Base-by-base conservation (phyloP, 2,329 filamentous ascomycete genomes). In the Calonectria leucothoes region DNA sequence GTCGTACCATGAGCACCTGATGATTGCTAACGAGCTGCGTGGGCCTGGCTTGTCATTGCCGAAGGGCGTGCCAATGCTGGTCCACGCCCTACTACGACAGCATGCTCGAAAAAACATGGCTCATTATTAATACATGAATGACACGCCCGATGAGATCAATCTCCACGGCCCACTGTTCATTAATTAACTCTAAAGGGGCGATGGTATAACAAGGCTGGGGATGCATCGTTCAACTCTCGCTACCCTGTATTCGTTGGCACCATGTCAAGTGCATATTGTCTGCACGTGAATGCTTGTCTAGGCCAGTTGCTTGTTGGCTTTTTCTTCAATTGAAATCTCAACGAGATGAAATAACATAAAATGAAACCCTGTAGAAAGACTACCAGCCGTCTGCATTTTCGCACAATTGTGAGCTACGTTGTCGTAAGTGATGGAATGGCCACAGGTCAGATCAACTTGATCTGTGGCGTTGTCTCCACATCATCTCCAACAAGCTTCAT, bases 321-420 rank as follows among this genome's bases (percentile, higher is more conserved):
- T n/a, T n/a, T n/a, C n/a, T n/a, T n/a, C n/a, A n/a, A n/a, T n/a
- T n/a, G n/a, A n/a, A n/a, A n/a, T n/a, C n/a, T n/a, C n/a, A n/a
- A n/a, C n/a, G n/a, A n/a, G n/a, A n/a, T n/a, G n/a, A n/a, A n/a
- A n/a, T n/a, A n/a, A n/a, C n/a, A n/a, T n/a, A n/a, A n/a, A n/a
- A n/a, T n/a, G n/a, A n/a, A n/a, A n/a, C n/a, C 3, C 12, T 23
- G 1, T 2, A n/a, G 6, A 7, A 12, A n/a, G n/a, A 23, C 17
- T 5, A 10, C n/a, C 3, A 8, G n/a, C 23, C n/a, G 4, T 12
- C 3, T 11, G 4, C 20, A 45, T 20, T 20, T 12, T 45, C 3
- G 5, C 1, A 23, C n/a, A 12, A 45, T 11, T 4, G 7, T 8
- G 7, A 11, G 20, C 39, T 45, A n/a, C n/a, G n/a, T 45, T 45